These are phyloP conservation scores for Xylaria sp. DNA, from an alignment of 2,329 filamentous ascomycete genomes.

Conservation along the genomic window DNA sequence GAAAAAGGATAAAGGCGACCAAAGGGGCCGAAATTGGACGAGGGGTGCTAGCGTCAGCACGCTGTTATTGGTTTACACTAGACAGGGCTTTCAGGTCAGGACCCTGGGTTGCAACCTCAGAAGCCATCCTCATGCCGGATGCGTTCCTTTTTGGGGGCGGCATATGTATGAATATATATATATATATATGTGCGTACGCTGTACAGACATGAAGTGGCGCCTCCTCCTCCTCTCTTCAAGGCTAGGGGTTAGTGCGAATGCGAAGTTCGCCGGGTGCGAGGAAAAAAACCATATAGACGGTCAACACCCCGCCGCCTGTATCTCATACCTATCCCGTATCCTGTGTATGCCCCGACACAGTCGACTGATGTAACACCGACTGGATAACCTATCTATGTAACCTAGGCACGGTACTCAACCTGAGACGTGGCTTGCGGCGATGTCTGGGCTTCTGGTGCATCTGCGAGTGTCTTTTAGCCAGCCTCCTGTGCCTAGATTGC, in stretches of 20 bases:
- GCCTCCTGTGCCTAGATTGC: neutral
- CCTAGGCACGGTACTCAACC: neutral
- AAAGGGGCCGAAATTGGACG: slow-evolving; percentile 16
- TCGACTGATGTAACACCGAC: neutral
- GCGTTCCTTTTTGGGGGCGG: neutral
- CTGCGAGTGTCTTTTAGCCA: neutral
- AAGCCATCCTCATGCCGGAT: neutral
- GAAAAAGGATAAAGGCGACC: slow-evolving; percentile 7
- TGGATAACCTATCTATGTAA: neutral
- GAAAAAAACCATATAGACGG: too few relatives aligned
- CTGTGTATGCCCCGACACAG: neutral
- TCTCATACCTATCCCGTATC: too few relatives aligned
- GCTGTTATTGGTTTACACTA: slow-evolving; percentile 17
- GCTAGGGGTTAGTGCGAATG: too few relatives aligned
- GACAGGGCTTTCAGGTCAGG: slow-evolving; percentile 2
- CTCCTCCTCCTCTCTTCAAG: too few relatives aligned
- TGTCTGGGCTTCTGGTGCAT: neutral
- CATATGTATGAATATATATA: neutral
- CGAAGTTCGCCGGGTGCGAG: too few relatives aligned
- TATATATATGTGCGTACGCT: too few relatives aligned
- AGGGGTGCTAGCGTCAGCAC: slow-evolving; percentile 20
- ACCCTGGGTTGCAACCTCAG: slow-evolving; percentile 15
- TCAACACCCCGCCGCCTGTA: too few relatives aligned
- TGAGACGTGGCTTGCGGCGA: slow-evolving; percentile 10
- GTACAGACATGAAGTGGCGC: too few relatives aligned